Evolutionary conservation across 148 eudicot species (phyloP), one percentile per base, ranked within the genome.

Genomic region (Salicornia ramosissima): DNA sequence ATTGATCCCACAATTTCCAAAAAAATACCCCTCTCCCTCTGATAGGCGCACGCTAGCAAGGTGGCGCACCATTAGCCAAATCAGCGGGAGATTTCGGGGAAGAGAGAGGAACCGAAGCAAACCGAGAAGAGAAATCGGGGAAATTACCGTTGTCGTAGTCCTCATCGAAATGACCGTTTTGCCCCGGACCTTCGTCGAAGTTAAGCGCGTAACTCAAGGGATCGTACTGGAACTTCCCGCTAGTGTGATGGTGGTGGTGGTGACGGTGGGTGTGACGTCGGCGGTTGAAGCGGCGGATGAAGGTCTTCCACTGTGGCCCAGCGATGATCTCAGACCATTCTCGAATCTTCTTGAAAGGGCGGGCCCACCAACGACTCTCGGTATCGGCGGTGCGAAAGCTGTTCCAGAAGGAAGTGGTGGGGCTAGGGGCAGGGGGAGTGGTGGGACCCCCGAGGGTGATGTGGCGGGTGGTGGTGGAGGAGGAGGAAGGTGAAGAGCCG

Each of bases 291-390:
- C 88, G 83, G 6, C 96, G 83, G 10, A 90, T 83, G 69, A 88
- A 90, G 10, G 93, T 90, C 80, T 90, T 90, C 93, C 96, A 90
- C 66, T 78, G 74, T 2, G 96, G 96, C 0, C 93, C 91, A 25
- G 91, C 93, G 39, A 85, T 80, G 69, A 90, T 81, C 82, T 90
- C 93, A 54, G 96, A 90, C 96, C 96, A 90, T 71, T 88, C 86
- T 0, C 96, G 91, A n/a, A 90, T 63, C 80, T 83, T 86, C 80
- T 63, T 64, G 6, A 86, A 42, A 0, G 90, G 87, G 1, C 77
- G 72, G n/a, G 83, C 73, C 84, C 84, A 81, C 75, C 75, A 74
- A 4, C 55, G 67, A 46, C 18, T 11, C 18, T 74, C 55, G 45
- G 34, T 10, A 12, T 80, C 79, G 6, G 71, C 45, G 54, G 29